These are phyloP conservation scores for Candida ascalaphidarum DNA, from an alignment of 805 yeast genomes.

Conservation along the genomic window DNA sequence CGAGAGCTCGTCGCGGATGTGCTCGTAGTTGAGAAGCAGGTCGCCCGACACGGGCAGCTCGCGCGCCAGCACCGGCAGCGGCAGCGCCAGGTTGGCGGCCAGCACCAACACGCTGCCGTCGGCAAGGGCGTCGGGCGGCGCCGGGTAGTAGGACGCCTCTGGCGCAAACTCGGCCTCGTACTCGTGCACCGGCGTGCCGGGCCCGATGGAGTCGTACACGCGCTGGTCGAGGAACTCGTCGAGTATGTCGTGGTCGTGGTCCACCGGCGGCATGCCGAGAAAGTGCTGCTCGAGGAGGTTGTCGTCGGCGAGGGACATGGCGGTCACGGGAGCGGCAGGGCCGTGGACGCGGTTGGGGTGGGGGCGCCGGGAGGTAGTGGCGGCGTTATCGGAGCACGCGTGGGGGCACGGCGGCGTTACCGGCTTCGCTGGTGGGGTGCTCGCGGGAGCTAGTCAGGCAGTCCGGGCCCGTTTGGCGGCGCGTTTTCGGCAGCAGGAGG, in stretches of 20 bases:
- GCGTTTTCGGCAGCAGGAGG: too few relatives aligned
- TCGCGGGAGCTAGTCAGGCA: too few relatives aligned
- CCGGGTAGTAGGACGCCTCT: not conserved
- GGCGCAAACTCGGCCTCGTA: not conserved
- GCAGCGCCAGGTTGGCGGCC: not conserved
- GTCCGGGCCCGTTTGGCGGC: too few relatives aligned
- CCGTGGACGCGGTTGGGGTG: not conserved
- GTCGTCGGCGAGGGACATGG: slow-evolving; percentile 14
- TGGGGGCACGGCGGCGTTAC: too few relatives aligned
- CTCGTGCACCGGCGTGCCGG: slow-evolving; percentile 9
- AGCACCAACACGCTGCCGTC: too few relatives aligned
- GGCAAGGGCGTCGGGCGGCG: too few relatives aligned
- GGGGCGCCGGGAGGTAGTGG: too few relatives aligned
- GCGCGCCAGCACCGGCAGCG: slow-evolving; percentile 1
- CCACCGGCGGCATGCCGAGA: slow-evolving; percentile 11
- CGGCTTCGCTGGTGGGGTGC: too few relatives aligned
- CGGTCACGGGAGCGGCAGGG: not conserved
- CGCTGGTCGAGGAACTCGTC: slow-evolving; percentile 51
- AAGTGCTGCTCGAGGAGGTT: slow-evolving; percentile 13
- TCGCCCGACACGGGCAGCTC: slow-evolving; percentile 1
- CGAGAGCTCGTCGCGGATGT: slow-evolving; percentile 41
- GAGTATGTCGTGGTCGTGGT: slow-evolving; percentile 37
- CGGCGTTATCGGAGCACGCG: too few relatives aligned
- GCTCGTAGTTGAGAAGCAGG: slow-evolving; percentile 27
- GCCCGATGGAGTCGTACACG: slow-evolving; percentile 30